phyloP scores from a whole-genome alignment of 116 monocot species.

The Iris pallida region DNA sequence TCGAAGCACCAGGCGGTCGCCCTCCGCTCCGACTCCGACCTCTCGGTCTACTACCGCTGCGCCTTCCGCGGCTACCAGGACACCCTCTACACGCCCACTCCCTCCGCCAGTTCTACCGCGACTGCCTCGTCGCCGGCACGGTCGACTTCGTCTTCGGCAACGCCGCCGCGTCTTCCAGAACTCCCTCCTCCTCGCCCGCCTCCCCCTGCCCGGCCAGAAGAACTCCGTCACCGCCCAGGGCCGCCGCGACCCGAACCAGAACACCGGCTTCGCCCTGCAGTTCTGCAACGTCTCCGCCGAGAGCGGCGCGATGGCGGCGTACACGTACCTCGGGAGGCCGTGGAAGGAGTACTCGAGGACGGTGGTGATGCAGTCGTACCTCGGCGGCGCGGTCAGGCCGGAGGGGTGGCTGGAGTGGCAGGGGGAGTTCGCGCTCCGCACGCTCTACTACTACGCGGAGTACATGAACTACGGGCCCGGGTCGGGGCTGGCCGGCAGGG shows the following conservation, averaged over 20 bases:
- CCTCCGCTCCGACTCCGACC: constrained; percentile 23
- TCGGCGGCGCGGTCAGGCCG: not conserved
- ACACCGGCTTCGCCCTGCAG: constrained; percentile 3
- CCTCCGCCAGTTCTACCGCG: constrained; percentile 13
- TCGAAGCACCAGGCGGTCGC: constrained; percentile 45
- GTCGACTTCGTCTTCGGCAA: constrained; percentile 9
- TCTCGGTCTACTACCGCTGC: constrained; percentile 7
- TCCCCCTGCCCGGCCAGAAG: constrained; percentile 1
- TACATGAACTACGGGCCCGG: constrained; percentile 5
- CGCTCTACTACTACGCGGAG: not conserved
- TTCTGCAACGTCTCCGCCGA: constrained; percentile 6
- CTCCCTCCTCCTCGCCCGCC: constrained; percentile 3
- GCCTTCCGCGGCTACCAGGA: constrained; percentile 6
- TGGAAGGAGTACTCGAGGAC: constrained; percentile 12
- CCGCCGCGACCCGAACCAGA: constrained; percentile 6
- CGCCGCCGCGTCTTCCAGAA: constrained; percentile 5
- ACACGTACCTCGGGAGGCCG: constrained; percentile 2
- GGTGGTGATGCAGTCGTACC: constrained; percentile 2
- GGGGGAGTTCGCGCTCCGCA: not conserved
- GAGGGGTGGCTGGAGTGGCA: not conserved
- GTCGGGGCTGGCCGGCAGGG: not conserved
- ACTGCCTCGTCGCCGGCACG: constrained; percentile 3
- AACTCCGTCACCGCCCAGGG: constrained; percentile 6
- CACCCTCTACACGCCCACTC: constrained; percentile 9
- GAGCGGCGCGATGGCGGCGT: not conserved